Conservation (phyloP, 2,329 filamentous ascomycete genomes). For the Lachnellula subtilissima region DNA sequence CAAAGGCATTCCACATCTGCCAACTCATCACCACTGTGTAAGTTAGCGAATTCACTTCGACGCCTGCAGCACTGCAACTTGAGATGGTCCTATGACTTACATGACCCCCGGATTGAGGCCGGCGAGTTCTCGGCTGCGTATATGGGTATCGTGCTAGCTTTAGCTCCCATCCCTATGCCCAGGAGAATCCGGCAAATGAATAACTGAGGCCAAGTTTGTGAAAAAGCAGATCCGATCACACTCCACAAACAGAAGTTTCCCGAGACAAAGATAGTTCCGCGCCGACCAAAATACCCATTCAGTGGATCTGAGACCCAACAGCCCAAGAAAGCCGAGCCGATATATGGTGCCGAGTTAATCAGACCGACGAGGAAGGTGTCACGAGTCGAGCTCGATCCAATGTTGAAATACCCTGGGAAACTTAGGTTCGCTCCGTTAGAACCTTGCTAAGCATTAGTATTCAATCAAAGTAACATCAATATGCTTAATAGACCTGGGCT, state of each 20-base stretch:
- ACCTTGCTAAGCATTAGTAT: slow-evolving; percentile 11
- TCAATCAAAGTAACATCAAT: too few species aligned
- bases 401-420: slow-evolving; percentile 45
- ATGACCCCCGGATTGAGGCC: slow-evolving; percentile 46
- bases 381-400: slow-evolving; percentile 33
- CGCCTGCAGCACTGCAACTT: not conserved
- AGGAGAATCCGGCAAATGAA: slow-evolving; percentile 64
- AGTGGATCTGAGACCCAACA: slow-evolving; percentile 64
- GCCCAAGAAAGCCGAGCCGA: slow-evolving; percentile 48
- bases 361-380: slow-evolving; percentile 47
- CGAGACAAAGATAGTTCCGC: slow-evolving; percentile 65
- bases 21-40: slow-evolving; percentile 65
- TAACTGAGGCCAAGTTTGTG: slow-evolving; percentile 65
- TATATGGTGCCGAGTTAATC: slow-evolving; percentile 54
- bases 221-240: slow-evolving; percentile 27
- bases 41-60: not conserved
- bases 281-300: slow-evolving; percentile 64
- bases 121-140: slow-evolving; percentile 57
- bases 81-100: not conserved
- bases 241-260: slow-evolving; percentile 53
- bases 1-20: slow-evolving; percentile 66
- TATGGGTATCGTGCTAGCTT: slow-evolving; percentile 65
- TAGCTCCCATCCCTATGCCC: slow-evolving; percentile 73
- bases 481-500: too few species aligned
- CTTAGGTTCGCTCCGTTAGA: slow-evolving; percentile 45